These are phyloP conservation scores for Candida lessepsii DNA, from an alignment of 805 yeast genomes.

Conservation along the genomic window DNA sequence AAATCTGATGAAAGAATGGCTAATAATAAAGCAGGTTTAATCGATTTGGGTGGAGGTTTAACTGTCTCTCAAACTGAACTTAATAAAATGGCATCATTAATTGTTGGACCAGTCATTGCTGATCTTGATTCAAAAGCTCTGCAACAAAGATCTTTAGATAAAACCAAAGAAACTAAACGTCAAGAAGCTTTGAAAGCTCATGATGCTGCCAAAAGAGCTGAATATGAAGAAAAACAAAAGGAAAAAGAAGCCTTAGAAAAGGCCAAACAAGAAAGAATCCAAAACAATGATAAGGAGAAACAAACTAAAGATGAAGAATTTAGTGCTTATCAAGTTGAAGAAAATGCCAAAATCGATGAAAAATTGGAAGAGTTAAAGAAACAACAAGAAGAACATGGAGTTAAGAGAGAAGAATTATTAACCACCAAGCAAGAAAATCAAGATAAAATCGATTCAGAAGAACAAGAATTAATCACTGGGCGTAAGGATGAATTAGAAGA, in stretches of 20 bases:
- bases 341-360: constrained; percentile 29
- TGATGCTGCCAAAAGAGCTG: constrained; percentile 30
- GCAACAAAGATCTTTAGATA: constrained; percentile 57
- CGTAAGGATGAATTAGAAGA: constrained; percentile 47
- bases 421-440: constrained; percentile 48
- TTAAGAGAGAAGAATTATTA: constrained; percentile 41
- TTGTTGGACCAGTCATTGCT: constrained; percentile 79
- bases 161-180: constrained; percentile 31
- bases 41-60: constrained; percentile 87
- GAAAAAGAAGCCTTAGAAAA: constrained; percentile 34
- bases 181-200: constrained; percentile 35
- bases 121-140: constrained; percentile 71
- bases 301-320: constrained; percentile 28
- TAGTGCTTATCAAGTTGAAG: constrained; percentile 27
- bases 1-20: constrained; percentile 56
- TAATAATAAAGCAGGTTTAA: constrained; percentile 48
- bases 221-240: constrained; percentile 26
- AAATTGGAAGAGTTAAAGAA: constrained; percentile 29
- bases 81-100: constrained; percentile 70
- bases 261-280: constrained; percentile 35
- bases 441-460: constrained; percentile 43
- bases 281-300: constrained; percentile 33
- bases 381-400: constrained; percentile 39
- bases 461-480: constrained; percentile 41
- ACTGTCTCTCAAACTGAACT: constrained; percentile 73